Percentiles rank a stretch among this genome's conserved stretches.
These are phyloP conservation scores for Porogramme epimiltina DNA, from an alignment of 1,284 basidiomycete genomes.

Conservation along the genomic window DNA sequence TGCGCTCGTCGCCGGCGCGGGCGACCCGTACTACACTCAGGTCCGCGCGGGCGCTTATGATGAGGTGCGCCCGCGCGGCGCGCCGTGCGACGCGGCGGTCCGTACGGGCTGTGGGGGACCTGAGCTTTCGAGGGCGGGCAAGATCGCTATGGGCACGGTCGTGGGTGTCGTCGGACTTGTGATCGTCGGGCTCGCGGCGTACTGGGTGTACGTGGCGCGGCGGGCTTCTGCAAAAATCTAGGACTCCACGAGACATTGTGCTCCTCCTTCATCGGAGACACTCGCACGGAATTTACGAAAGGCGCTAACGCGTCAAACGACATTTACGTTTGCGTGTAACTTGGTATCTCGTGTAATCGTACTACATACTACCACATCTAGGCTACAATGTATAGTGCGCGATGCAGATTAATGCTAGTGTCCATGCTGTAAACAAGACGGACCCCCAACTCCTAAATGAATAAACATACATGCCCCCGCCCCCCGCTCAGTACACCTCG, in stretches of 20 bases:
- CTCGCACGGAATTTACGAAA: background rate
- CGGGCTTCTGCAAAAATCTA: background rate
- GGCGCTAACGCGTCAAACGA: too few relatives aligned
- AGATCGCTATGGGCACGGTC: slow-evolving; percentile 73
- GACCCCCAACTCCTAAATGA: background rate
- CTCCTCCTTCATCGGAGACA: too few relatives aligned
- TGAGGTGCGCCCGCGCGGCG: slow-evolving; percentile 61
- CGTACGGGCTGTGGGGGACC: slow-evolving; percentile 46
- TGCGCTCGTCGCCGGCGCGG: slow-evolving; percentile 62
- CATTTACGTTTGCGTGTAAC: too few relatives aligned
- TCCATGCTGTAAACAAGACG: too few relatives aligned
- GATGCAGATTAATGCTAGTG: background rate
- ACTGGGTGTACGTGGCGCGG: slow-evolving; percentile 36
- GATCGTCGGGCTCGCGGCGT: slow-evolving; percentile 49
- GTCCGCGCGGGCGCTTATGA: slow-evolving; percentile 69
- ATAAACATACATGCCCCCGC: background rate
- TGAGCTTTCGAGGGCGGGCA: slow-evolving; percentile 50
- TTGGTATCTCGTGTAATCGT: too few relatives aligned
- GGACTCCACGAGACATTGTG: too few relatives aligned
- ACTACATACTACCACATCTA: too few relatives aligned
- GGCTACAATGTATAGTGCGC: too few relatives aligned
- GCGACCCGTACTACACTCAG: slow-evolving; percentile 80
- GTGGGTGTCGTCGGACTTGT: slow-evolving; percentile 63
- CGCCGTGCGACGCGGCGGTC: slow-evolving; percentile 78
- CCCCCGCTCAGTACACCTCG: slow-evolving; percentile 70